A percentile compares a stretch with the other conserved stretches of the same genome.
Evolutionary conservation across 23 red algal species (phyloP).

Genomic region (Gracilaria domingensis): DNA sequence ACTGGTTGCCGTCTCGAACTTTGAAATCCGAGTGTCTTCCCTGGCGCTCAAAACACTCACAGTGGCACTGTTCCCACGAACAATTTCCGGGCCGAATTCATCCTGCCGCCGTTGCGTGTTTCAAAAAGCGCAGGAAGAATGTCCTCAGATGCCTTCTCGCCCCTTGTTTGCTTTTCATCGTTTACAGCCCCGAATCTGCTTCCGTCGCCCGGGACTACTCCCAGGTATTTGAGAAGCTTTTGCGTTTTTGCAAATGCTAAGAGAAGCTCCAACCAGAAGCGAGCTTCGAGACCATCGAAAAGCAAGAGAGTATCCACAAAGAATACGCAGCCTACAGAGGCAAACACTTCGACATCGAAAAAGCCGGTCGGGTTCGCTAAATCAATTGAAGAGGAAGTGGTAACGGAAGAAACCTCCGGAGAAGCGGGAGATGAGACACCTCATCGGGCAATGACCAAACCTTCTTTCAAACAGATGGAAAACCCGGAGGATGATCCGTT

Average conservation of each 20-base stretch:
- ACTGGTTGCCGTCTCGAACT: too few relatives aligned
- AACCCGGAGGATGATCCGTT: constrained; percentile 36
- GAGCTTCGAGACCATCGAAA: not conserved
- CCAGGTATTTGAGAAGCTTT: not conserved
- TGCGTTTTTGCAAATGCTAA: constrained; percentile 22
- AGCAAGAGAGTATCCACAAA: constrained; percentile 27
- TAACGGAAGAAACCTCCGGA: constrained; percentile 39
- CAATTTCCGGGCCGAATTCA: too few relatives aligned
- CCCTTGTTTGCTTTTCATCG: constrained; percentile 3
- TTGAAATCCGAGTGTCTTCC: too few relatives aligned
- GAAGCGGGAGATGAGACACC: constrained; percentile 51
- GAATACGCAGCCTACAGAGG: not conserved
- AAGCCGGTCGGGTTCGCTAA: not conserved
- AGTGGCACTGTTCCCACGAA: too few relatives aligned
- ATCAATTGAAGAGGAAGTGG: not conserved
- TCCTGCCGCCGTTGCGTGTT: not conserved
- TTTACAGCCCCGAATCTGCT: constrained; percentile 2
- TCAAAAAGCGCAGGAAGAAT: not conserved
- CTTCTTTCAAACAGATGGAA: constrained; percentile 38
- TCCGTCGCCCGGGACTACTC: not conserved
- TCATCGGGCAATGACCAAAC: constrained; percentile 28
- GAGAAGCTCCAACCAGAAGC: constrained; percentile 38
- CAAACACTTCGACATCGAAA: not conserved
- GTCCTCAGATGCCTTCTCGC: not conserved
- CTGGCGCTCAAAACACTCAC: too few relatives aligned